Conservation (phyloP, 148 eudicot genomes). For the Suaeda aralocaspica region DNA sequence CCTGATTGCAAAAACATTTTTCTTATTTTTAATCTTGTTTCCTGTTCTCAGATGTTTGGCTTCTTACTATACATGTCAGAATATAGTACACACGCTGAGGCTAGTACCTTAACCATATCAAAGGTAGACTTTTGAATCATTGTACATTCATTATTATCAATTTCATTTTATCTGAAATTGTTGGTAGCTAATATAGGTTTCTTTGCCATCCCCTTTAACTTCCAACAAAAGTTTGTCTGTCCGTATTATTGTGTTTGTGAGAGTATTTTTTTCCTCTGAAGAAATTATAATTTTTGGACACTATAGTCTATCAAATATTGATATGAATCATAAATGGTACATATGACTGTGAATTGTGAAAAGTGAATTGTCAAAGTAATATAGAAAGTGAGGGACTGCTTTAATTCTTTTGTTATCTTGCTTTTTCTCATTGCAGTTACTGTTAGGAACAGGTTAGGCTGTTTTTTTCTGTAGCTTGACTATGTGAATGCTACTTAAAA, state of each 20-base stretch:
- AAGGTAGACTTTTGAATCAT: conserved; percentile 42
- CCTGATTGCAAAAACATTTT: background rate
- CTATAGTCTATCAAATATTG: background rate
- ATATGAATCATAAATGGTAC: background rate
- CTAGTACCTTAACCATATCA: conserved; percentile 55
- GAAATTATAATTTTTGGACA: background rate
- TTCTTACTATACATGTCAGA: conserved; percentile 60
- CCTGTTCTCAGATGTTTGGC: conserved; percentile 70
- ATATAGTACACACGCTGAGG: conserved; percentile 39
- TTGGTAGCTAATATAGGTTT: background rate
- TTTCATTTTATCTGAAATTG: background rate
- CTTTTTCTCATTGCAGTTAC: background rate
- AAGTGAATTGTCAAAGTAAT: background rate
- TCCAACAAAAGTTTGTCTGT: background rate
- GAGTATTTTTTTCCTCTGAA: background rate
- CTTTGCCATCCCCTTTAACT: background rate
- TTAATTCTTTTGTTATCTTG: background rate
- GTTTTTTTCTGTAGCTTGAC: background rate
- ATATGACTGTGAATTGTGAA: background rate
- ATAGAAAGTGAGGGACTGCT: background rate
- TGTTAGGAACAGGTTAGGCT: background rate
- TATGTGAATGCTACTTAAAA: background rate
- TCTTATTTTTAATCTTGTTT: conserved; percentile 10
- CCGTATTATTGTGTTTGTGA: background rate
- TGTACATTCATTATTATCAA: background rate